phyloP scores from a whole-genome alignment of 148 eudicot genomes.

The Amaranthus palmeri region DNA sequence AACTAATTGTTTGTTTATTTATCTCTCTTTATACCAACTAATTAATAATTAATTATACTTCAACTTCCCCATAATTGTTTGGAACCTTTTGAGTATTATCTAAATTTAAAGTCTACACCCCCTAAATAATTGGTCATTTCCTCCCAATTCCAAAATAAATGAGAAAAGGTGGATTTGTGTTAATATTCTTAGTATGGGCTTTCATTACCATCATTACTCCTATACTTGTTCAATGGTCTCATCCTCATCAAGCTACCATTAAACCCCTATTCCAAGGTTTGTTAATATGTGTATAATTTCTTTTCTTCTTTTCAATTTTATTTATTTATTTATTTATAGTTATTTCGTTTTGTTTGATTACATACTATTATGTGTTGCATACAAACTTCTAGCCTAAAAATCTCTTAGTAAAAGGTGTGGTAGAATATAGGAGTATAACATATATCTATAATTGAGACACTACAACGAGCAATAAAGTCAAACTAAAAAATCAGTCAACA shows the following conservation, averaged over 20 bases:
- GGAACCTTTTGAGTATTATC: background rate
- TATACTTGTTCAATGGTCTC: slow-evolving; percentile 23
- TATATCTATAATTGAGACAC: too few species aligned
- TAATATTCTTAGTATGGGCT: slow-evolving; percentile 29
- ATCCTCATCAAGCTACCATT: background rate
- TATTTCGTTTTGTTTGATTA: too few species aligned
- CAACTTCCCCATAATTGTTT: background rate
- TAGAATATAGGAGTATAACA: too few species aligned
- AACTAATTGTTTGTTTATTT: background rate
- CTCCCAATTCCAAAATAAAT: background rate
- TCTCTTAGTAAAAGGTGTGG: too few species aligned
- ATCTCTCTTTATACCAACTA: background rate
- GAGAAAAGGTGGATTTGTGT: slow-evolving; percentile 27
- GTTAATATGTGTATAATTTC: too few species aligned
- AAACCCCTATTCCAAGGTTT: too few species aligned
- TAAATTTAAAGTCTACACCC: background rate
- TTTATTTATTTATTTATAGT: too few species aligned
- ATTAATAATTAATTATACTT: background rate
- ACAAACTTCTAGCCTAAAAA: too few species aligned
- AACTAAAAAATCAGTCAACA: too few species aligned
- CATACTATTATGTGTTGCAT: too few species aligned
- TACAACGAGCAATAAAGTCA: too few species aligned
- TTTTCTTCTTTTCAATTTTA: too few species aligned
- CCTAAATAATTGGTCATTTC: background rate
- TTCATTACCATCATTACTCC: slow-evolving; percentile 28